phyloP scores from a whole-genome alignment of 768 basidiomycete genomes.

The Lactifluus hygrophoroides region DNA sequence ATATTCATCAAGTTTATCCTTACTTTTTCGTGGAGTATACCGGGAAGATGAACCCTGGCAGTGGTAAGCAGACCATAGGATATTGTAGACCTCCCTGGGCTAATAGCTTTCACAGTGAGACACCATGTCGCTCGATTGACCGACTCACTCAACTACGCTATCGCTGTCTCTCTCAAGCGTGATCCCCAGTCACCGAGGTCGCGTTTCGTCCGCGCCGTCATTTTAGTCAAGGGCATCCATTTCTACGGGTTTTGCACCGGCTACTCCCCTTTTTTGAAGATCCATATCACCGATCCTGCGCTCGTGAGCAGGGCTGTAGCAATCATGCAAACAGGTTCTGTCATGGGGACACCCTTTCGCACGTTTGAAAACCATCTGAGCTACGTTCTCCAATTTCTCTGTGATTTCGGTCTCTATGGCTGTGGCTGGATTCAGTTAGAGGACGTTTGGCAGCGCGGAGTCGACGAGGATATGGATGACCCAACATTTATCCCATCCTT shows the following conservation, averaged over 20 bases:
- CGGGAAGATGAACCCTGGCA: slow-evolving; percentile 51
- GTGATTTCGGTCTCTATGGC: slow-evolving; percentile 90
- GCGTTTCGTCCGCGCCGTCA: slow-evolving; percentile 62
- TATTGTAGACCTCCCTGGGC: not conserved
- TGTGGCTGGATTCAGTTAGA: slow-evolving; percentile 82
- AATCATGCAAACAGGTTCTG: slow-evolving; percentile 71
- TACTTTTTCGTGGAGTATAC: slow-evolving; percentile 87
- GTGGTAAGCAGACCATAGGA: slow-evolving; percentile 41
- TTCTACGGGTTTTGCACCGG: slow-evolving; percentile 92
- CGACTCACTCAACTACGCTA: slow-evolving; percentile 75
- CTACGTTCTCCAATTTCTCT: slow-evolving; percentile 85
- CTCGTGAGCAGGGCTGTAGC: slow-evolving; percentile 61
- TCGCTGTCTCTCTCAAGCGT: slow-evolving; percentile 72
- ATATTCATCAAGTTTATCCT: slow-evolving; percentile 90
- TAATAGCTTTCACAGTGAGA: slow-evolving; percentile 44
- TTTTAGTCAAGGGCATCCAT: slow-evolving; percentile 87
- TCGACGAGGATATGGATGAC: slow-evolving; percentile 24
- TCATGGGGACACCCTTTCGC: slow-evolving; percentile 71
- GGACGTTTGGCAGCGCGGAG: slow-evolving; percentile 52
- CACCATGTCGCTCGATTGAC: slow-evolving; percentile 60
- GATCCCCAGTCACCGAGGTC: slow-evolving; percentile 51
- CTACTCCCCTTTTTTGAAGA: slow-evolving; percentile 83
- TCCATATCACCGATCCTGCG: slow-evolving; percentile 65
- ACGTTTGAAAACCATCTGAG: slow-evolving; percentile 89
- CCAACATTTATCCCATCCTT: slow-evolving; percentile 32